Evolutionary conservation across 108 stramenopile species (phyloP).

Genomic region (Skeletonema marinoi): DNA sequence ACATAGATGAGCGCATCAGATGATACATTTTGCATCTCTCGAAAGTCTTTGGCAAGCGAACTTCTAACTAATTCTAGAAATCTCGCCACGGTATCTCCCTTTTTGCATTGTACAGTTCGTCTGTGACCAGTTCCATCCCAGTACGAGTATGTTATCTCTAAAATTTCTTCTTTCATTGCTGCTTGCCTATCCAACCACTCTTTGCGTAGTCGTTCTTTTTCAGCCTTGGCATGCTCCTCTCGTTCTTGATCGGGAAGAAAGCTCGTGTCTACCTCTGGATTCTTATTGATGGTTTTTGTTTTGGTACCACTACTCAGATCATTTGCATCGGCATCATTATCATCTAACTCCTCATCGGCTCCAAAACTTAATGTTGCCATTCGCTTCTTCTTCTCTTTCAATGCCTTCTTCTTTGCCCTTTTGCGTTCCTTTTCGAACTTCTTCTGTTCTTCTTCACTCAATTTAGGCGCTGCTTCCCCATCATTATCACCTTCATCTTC

Average conservation of each 20-base stretch:
- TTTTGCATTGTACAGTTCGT: slow-evolving; percentile 65
- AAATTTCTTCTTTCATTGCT: slow-evolving; percentile 72
- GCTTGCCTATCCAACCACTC: slow-evolving; percentile 90
- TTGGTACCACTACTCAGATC: slow-evolving; percentile 5
- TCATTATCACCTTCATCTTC: slow-evolving; percentile 1
- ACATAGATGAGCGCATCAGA: slow-evolving; percentile 94
- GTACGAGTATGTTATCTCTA: slow-evolving; percentile 95
- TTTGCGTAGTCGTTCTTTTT: slow-evolving; percentile 69
- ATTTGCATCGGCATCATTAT: slow-evolving; percentile 3
- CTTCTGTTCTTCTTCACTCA: slow-evolving; percentile 44
- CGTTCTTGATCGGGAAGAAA: slow-evolving; percentile 91
- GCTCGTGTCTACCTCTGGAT: slow-evolving; percentile 92
- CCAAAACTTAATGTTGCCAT: slow-evolving; percentile 73
- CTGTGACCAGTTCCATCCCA: slow-evolving; percentile 98
- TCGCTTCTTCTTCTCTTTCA: slow-evolving; percentile 72
- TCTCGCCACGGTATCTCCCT: slow-evolving; percentile 88
- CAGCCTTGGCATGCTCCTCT: slow-evolving; percentile 59
- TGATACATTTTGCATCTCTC: slow-evolving; percentile 74
- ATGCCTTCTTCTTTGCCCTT: slow-evolving; percentile 55
- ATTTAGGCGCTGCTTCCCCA: slow-evolving; percentile 6
- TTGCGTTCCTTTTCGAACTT: slow-evolving; percentile 32
- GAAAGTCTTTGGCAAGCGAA: slow-evolving; percentile 82
- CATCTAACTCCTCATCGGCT: slow-evolving; percentile 66
- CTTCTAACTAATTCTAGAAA: slow-evolving; percentile 89
- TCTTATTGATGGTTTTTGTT: slow-evolving; percentile 62